These are phyloP conservation scores for Apiotrichum gamsii DNA, from an alignment of 1,284 basidiomycete genomes.

Conservation along the genomic window DNA sequence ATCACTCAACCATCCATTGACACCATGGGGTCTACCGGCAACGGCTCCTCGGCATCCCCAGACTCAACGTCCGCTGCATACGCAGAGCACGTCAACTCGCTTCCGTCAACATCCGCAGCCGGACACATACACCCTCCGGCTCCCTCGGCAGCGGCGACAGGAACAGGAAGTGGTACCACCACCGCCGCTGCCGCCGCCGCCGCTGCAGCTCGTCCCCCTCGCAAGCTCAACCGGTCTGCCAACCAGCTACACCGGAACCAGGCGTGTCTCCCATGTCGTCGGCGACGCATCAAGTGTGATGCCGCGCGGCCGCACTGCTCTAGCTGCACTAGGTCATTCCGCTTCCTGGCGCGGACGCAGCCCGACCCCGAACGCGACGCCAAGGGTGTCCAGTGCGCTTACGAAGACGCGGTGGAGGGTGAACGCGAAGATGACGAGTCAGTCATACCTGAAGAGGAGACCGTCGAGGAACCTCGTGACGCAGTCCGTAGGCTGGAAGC, in stretches of 20 bases:
- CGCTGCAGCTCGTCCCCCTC: constrained; percentile 4
- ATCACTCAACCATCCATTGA: too few species aligned
- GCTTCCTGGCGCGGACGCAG: constrained; percentile 24
- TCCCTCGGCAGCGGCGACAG: too few species aligned
- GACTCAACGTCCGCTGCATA: too few species aligned
- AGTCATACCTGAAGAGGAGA: too few species aligned
- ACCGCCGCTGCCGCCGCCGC: not conserved
- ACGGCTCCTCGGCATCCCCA: too few species aligned
- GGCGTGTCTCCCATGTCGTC: constrained; percentile 19
- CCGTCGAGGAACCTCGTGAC: constrained; percentile 2
- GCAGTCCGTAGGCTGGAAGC: constrained; percentile 28
- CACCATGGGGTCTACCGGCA: too few species aligned
- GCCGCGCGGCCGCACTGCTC: constrained; percentile 17
- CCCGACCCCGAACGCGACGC: constrained; percentile 32
- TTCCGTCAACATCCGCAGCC: too few species aligned
- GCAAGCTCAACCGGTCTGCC: constrained; percentile 20
- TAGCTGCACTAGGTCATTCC: constrained; percentile 14
- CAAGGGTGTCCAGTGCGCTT: constrained; percentile 31
- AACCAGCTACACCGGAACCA: constrained; percentile 22
- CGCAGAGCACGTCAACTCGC: too few species aligned
- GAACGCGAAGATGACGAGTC: not conserved
- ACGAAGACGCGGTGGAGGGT: constrained; percentile 18
- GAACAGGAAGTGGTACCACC: too few species aligned
- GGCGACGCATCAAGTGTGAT: constrained; percentile 21
- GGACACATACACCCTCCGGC: too few species aligned